phyloP scores from a whole-genome alignment of 495 filamentous ascomycete species.

The Penicillium robsamsonii region DNA sequence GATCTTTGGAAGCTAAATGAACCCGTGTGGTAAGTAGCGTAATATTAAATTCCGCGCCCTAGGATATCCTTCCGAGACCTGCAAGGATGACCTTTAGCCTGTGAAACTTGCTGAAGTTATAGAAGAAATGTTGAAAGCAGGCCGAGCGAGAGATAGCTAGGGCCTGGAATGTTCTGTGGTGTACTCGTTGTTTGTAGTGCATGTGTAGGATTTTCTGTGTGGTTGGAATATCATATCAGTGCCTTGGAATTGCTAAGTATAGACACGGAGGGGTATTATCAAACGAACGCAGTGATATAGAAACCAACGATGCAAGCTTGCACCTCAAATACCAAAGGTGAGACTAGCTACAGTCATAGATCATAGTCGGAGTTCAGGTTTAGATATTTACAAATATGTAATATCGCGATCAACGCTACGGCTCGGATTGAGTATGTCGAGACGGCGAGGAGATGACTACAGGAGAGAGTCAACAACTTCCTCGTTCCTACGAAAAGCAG shows the following conservation, averaged over 20 bases:
- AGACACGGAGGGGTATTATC: neutral
- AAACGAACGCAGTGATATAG: neutral
- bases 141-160: neutral
- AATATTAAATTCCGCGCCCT: conserved; percentile 1
- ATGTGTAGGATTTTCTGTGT: neutral
- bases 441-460: neutral
- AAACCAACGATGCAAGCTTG: neutral
- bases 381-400: neutral
- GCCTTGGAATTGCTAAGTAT: neutral
- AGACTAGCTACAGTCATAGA: neutral
- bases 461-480: neutral
- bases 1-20: neutral
- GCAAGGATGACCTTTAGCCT: neutral
- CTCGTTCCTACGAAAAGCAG: neutral
- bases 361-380: neutral
- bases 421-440: neutral
- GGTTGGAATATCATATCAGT: neutral
- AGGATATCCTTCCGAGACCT: conserved; percentile 6
- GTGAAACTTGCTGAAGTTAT: neutral
- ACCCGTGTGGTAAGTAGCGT: neutral
- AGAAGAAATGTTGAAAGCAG: neutral
- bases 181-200: neutral
- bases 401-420: neutral
- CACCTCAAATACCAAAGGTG: neutral
- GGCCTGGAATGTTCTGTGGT: neutral